Conservation (phyloP, 768 basidiomycete species). For the Mrakia blollopis region DNA sequence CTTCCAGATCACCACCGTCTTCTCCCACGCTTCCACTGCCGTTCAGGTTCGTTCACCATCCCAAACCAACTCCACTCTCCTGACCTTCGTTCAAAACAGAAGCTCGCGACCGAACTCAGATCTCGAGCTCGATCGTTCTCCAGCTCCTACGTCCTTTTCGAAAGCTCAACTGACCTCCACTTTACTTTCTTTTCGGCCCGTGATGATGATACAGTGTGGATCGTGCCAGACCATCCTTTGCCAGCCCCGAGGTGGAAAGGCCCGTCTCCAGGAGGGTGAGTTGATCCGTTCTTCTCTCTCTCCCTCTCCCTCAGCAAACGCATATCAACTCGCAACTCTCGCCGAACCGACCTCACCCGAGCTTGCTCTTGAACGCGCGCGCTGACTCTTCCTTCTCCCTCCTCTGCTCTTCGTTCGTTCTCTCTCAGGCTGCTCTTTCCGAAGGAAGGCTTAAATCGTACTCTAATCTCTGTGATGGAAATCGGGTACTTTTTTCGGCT, state of each 20-base stretch:
- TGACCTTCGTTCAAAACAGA: background rate
- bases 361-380: too few relatives aligned
- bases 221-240: constrained; percentile 91
- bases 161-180: constrained; percentile 2
- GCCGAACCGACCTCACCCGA: too few relatives aligned
- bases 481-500: background rate
- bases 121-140: background rate
- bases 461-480: constrained; percentile 9
- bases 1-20: constrained; percentile 72
- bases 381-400: constrained; percentile 32
- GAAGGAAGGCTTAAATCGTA: constrained; percentile 63
- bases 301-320: background rate
- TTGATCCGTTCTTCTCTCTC: constrained; percentile 14
- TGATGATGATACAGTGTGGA: constrained; percentile 61
- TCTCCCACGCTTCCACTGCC: constrained; percentile 96
- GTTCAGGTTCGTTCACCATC: constrained; percentile 28
- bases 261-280: constrained; percentile 94
- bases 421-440: constrained; percentile 83
- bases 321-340: too few relatives aligned
- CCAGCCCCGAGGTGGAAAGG: constrained; percentile 98
- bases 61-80: too few relatives aligned
- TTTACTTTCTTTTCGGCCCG: background rate
- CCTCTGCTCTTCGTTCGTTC: background rate
- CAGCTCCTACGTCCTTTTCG: too few relatives aligned
- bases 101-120: constrained; percentile 40